phyloP scores from a whole-genome alignment of 768 basidiomycete genomes.

The Basidioascus undulatus region DNA sequence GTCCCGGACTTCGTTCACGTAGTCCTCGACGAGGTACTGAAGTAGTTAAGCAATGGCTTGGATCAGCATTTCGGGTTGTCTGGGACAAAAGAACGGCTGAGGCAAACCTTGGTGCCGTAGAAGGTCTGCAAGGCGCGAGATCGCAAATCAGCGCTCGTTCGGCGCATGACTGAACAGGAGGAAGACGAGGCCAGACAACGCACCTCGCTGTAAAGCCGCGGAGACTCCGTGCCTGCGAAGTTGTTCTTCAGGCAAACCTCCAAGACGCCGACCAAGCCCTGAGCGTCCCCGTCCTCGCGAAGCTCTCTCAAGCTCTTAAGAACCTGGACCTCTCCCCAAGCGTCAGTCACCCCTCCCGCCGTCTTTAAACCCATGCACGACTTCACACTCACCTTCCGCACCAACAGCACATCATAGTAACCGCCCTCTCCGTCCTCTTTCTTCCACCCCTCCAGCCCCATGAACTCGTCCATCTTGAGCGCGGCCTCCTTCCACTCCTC shows the following conservation, averaged over 20 bases:
- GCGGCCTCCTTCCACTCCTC: constrained; percentile 81
- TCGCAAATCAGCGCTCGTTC: neutral
- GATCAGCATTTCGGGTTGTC: no score
- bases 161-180: constrained; percentile 7
- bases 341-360: neutral
- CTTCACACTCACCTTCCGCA: constrained; percentile 32
- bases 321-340: constrained; percentile 3
- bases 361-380: neutral
- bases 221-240: constrained; percentile 77
- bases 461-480: constrained; percentile 40
- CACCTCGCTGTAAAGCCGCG: constrained; percentile 72
- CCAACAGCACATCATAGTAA: constrained; percentile 76
- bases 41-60: no score
- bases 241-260: constrained; percentile 76
- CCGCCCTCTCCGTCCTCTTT: constrained; percentile 47
- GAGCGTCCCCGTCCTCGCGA: constrained; percentile 52
- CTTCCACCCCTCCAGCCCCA: constrained; percentile 82
- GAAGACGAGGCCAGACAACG: constrained; percentile 6
- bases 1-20: constrained; percentile 43
- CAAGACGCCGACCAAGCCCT: constrained; percentile 66
- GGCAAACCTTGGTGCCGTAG: constrained; percentile 73
- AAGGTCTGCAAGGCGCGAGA: constrained; percentile 38
- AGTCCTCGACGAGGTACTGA: neutral
- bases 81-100: no score
- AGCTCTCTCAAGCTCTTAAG: constrained; percentile 17